Conservation (phyloP, 2,329 filamentous ascomycete genomes). For the Arthrobotrys conoides region DNA sequence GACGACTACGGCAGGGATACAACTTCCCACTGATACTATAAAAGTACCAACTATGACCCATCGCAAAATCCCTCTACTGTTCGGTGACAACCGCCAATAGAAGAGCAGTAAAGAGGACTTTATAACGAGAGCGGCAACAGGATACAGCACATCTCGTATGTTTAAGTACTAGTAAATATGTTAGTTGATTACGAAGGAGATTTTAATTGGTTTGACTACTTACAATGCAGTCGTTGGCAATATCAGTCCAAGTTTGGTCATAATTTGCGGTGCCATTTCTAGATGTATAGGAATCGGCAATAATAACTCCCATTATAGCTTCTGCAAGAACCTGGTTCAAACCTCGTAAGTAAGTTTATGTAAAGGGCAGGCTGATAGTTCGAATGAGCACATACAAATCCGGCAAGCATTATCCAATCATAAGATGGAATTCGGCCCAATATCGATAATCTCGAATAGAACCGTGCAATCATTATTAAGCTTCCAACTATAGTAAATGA, state of each 20-base stretch:
- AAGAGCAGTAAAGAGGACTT: constrained; percentile 46
- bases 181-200: neutral
- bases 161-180: constrained; percentile 31
- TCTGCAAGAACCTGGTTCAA: constrained; percentile 33
- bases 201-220: neutral
- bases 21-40: constrained; percentile 43
- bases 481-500: constrained; percentile 46
- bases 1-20: constrained; percentile 38
- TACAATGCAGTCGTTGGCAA: constrained; percentile 49
- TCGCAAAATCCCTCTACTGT: constrained; percentile 35
- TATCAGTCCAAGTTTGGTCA: constrained; percentile 49
- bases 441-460: constrained; percentile 52
- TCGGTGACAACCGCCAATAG: constrained; percentile 46
- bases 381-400: constrained; percentile 23
- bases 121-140: constrained; percentile 38
- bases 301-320: constrained; percentile 51
- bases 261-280: constrained; percentile 50
- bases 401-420: constrained; percentile 50
- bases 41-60: constrained; percentile 48
- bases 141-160: constrained; percentile 45
- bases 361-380: no score
- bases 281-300: constrained; percentile 48
- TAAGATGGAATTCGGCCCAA: constrained; percentile 47
- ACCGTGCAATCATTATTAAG: constrained; percentile 44
- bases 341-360: neutral